Conservation (phyloP, 2,329 filamentous ascomycete genomes). For the Sarocladium strictum region DNA sequence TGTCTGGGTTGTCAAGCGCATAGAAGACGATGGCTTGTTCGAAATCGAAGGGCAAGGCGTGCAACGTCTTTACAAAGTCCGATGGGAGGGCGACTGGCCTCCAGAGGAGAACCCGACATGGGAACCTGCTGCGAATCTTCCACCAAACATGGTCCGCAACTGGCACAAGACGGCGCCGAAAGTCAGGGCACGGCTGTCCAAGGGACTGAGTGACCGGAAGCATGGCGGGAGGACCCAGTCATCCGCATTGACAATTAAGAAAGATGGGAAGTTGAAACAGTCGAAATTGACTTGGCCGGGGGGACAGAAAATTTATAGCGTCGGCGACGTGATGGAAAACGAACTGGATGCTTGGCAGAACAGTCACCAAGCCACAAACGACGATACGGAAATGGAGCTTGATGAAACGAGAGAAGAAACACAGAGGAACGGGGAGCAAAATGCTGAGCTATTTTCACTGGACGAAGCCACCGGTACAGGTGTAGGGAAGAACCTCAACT, state of each 20-base stretch:
- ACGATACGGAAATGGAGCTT: neutral
- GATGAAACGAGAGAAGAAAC: neutral
- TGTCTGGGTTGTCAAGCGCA: conserved; percentile 36
- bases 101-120: conserved; percentile 50
- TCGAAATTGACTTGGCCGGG: neutral
- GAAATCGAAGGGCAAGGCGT: conserved; percentile 28
- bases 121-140: conserved; percentile 50
- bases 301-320: neutral
- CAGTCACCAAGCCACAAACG: neutral
- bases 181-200: conserved; percentile 13
- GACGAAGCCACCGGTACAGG: neutral
- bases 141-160: conserved; percentile 30
- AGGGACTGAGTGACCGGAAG: neutral
- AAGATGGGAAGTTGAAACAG: neutral
- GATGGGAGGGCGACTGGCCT: conserved; percentile 53
- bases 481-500: neutral
- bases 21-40: conserved; percentile 32
- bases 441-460: neutral
- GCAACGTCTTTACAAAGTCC: conserved; percentile 43
- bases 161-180: conserved; percentile 29
- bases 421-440: neutral
- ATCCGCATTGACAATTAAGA: neutral
- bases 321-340: neutral
- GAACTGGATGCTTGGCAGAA: neutral
- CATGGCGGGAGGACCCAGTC: no score